Evolutionary conservation across 805 yeast species (phyloP), one percentile per base, ranked within the genome.

Genomic region (Kodamaea fukazawae): DNA sequence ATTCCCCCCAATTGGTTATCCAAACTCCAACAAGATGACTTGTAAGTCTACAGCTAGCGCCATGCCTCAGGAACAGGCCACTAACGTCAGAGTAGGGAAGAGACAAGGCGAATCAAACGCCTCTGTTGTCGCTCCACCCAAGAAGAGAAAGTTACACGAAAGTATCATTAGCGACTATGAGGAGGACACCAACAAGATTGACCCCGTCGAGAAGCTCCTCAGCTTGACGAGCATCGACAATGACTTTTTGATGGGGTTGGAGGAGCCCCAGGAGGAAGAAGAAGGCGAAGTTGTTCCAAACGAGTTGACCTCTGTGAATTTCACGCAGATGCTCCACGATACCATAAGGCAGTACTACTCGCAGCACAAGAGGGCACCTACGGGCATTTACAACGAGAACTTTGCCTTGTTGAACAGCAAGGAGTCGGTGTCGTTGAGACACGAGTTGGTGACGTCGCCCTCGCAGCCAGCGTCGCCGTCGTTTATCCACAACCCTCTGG

Each of bases 201-300:
- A 69, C 46, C 74, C 73, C 4, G 71, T 69, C 37, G 71, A 68
- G 47, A 67, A 58, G 44, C 56, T 69, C 26, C 53, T 68, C 36
- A 60, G 68, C 41, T 59, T 65, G 39, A 55, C 68, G 8, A 60
- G 52, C 38, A 42, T 50, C 17, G 54, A 61, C 41, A 54, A 49
- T 27, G 71, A 65, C 43, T 57, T 63, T 29, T 54, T 64, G 37
- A 50, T 55, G 38, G 53, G 54, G 32, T 46, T 58, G 41, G 64
- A 57, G 39, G 51, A 42, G 8, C 42, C 36, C 6, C 28, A 25
- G 2, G 33, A 32, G 12, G 48, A 45, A 23, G 46, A 38, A 33
- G 46, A 42, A 27, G 41, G 38, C 4, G 42, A 27, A 10, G 17
- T 14, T 25, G 34, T 32, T 11, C 36, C 27, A 36, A 38, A 38